Conservation (phyloP, 768 basidiomycete species). For the Chlorophyllum brunneum region DNA sequence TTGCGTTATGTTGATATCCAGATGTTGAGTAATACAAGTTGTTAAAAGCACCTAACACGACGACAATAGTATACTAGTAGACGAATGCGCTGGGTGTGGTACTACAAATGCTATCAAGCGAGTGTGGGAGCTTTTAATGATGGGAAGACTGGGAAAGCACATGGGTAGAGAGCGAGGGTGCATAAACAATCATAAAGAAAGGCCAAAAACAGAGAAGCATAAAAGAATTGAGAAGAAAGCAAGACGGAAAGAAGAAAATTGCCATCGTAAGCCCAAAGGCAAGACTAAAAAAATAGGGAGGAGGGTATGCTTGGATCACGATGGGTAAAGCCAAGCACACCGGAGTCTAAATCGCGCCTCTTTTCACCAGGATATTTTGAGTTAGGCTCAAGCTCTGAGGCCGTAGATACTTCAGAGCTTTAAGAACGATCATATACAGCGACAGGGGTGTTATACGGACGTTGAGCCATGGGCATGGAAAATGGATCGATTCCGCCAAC, state of each 20-base stretch:
- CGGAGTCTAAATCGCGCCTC: background rate
- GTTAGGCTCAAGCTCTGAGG: slow-evolving; percentile 10
- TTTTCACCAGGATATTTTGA: background rate
- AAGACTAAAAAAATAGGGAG: background rate
- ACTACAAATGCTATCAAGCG: slow-evolving; percentile 14
- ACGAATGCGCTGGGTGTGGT: slow-evolving; percentile 1
- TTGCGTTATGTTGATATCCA: background rate
- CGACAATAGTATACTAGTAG: slow-evolving; percentile 6
- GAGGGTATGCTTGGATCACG: background rate
- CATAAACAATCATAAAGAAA: slow-evolving; percentile 6
- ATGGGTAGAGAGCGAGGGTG: background rate
- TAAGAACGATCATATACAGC: slow-evolving; percentile 31
- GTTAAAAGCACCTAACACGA: slow-evolving; percentile 11
- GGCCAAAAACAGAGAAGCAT: slow-evolving; percentile 6
- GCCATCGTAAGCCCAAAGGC: slow-evolving; percentile 7
- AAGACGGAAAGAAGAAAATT: background rate
- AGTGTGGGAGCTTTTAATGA: slow-evolving; percentile 11
- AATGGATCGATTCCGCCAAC: slow-evolving; percentile 44
- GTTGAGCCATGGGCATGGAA: slow-evolving; percentile 5
- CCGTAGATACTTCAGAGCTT: background rate
- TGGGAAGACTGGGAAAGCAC: slow-evolving; percentile 4
- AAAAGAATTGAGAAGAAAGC: slow-evolving; percentile 5
- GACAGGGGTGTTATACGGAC: slow-evolving; percentile 25
- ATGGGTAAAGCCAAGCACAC: background rate
- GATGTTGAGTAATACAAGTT: background rate